These are phyloP conservation scores for Paecilomyces variotii DNA, from an alignment of 2,329 filamentous ascomycete species.

Conservation along the genomic window DNA sequence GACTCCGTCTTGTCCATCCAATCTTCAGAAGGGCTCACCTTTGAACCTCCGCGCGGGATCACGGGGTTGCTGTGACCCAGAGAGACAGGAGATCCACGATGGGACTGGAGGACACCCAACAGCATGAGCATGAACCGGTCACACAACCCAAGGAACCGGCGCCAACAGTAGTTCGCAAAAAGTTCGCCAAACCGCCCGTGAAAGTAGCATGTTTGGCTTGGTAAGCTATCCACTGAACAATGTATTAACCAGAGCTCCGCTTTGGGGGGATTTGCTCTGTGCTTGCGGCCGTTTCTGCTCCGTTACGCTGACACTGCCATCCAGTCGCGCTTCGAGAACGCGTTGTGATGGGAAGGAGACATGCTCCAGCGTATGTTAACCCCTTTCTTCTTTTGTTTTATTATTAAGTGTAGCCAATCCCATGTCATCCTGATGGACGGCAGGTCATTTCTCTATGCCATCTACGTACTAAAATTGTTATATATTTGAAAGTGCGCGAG, in stretches of 20 bases:
- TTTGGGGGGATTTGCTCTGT: neutral
- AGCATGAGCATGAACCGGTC: conserved; percentile 1
- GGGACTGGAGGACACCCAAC: conserved; percentile 14
- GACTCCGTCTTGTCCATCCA: neutral
- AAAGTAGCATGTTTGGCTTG: conserved; percentile 38
- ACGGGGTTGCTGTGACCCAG: neutral
- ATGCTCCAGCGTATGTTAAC: conserved; percentile 33
- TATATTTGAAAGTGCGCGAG: conserved; percentile 21
- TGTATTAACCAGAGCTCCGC: neutral
- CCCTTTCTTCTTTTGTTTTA: neutral
- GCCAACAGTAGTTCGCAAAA: conserved; percentile 30
- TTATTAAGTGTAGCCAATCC: neutral
- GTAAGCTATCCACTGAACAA: conserved; percentile 18
- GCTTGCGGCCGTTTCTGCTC: neutral
- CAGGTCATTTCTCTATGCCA: neutral
- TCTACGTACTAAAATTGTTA: conserved; percentile 6
- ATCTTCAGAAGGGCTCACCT: neutral
- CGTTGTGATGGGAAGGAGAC: conserved; percentile 38
- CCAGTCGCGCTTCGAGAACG: conserved; percentile 35
- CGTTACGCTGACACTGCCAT: neutral
- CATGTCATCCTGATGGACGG: neutral
- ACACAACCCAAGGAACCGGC: conserved; percentile 11
- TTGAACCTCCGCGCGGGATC: neutral
- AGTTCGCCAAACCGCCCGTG: conserved; percentile 38
- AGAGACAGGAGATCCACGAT: conserved; percentile 12